Percentiles rank a stretch among this genome's conserved stretches.
These are phyloP conservation scores for Capsella bursapastoris DNA, from an alignment of 345 rosid genomes.

Conservation along the genomic window DNA sequence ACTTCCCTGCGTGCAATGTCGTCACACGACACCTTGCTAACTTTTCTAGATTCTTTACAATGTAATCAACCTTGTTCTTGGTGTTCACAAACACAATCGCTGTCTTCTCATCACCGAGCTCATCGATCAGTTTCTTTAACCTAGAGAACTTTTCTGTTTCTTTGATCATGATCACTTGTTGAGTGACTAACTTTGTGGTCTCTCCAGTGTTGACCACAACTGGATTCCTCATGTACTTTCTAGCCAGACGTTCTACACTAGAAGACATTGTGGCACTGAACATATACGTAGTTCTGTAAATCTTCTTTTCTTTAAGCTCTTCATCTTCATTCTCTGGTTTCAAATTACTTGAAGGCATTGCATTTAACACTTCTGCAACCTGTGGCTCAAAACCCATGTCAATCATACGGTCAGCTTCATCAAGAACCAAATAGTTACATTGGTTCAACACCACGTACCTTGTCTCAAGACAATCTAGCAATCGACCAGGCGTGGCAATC, in stretches of 20 bases:
- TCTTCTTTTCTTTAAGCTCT: conserved; percentile 85
- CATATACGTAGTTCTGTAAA: conserved; percentile 94
- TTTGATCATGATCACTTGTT: conserved; percentile 75
- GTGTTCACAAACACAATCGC: conserved; percentile 85
- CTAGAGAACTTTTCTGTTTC: conserved; percentile 66
- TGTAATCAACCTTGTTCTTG: conserved; percentile 64
- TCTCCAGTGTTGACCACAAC: conserved; percentile 90
- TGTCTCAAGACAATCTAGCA: conserved; percentile 86
- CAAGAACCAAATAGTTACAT: conserved; percentile 93
- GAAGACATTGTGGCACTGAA: conserved; percentile 94
- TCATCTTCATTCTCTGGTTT: conserved; percentile 93
- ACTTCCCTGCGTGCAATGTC: conserved; percentile 83
- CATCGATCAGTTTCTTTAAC: conserved; percentile 69
- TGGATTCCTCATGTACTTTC: conserved; percentile 92
- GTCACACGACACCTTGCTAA: conserved; percentile 65
- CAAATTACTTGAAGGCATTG: conserved; percentile 91
- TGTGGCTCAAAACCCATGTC: conserved; percentile 97
- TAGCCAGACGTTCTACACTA: conserved; percentile 87
- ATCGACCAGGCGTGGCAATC: conserved; percentile 87
- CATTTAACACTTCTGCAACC: conserved; percentile 80
- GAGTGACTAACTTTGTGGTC: conserved; percentile 66
- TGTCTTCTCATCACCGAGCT: conserved; percentile 65
- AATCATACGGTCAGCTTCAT: conserved; percentile 97
- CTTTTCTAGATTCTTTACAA: conserved; percentile 78
- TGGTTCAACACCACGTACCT: conserved; percentile 85